phyloP scores from a whole-genome alignment of 164 flowering plant species.

The Umbellularia californica region DNA sequence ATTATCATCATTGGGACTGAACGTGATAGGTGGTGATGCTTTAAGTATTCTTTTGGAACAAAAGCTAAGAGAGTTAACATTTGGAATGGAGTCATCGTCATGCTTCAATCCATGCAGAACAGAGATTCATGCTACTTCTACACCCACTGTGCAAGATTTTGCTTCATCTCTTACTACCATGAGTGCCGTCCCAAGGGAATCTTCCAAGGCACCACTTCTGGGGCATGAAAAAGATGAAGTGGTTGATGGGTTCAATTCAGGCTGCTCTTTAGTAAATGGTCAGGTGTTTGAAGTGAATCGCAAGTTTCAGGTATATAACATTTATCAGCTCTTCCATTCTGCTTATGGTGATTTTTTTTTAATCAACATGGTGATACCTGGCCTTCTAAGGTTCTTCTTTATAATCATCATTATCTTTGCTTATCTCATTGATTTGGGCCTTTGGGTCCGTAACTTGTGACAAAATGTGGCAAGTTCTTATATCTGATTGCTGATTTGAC shows the following conservation, averaged over 20 bases:
- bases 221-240: slow-evolving; percentile 14
- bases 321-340: not conserved
- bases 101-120: slow-evolving; percentile 17
- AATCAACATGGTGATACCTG: not conserved
- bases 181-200: slow-evolving; percentile 16
- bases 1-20: slow-evolving; percentile 38
- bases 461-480: no score
- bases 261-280: slow-evolving; percentile 27
- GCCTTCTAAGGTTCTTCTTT: not conserved
- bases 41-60: slow-evolving; percentile 79
- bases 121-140: slow-evolving; percentile 20
- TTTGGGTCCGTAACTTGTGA: no score
- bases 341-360: not conserved
- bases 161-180: slow-evolving; percentile 22
- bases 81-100: slow-evolving; percentile 42
- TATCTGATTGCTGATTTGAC: no score
- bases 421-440: no score
- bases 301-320: slow-evolving; percentile 40
- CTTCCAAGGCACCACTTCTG: slow-evolving; percentile 12
- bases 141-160: slow-evolving; percentile 29
- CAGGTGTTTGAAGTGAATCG: slow-evolving; percentile 19
- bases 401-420: no score
- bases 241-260: slow-evolving; percentile 15
- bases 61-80: slow-evolving; percentile 66
- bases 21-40: slow-evolving; percentile 65